Base-by-base conservation (phyloP, 208 protist genomes). In the Leishmania arabica region DNA sequence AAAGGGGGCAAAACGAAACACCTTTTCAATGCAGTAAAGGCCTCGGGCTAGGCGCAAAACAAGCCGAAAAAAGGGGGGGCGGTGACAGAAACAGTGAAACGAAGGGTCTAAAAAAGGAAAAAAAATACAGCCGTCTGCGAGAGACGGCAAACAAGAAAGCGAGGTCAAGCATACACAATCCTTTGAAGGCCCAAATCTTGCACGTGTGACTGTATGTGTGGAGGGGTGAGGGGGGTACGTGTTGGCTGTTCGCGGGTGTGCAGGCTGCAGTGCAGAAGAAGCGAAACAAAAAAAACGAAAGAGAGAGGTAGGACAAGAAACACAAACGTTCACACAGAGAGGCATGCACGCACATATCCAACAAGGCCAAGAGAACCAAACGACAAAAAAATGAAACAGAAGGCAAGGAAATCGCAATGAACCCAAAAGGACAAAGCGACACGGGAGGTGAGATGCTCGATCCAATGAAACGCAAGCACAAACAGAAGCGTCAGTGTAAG, bases 401-500 rank as follows among this genome's bases (percentile, higher is more conserved):
- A 69, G 58, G 82, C 53, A 72, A 47, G 70, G 40, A 37, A 47
- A 31, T 21, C 27, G 21, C 3, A 70, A 76, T 49, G 51, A 53
- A 74, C 27, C 24, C 9, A 37, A 72, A 60, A 37, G 69, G 27
- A 47, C 49, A 71, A 58, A 24, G 76, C 15, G 45, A 37, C 4
- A 65, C 24, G 3, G 31, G 54, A 66, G 31, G n/a, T 70, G 9
- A 71, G 53, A 72, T 37, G 37, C 62, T 71, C 49, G 72, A 87
- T 79, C 75, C 69, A 71, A 6, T 66, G 24, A 66, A 87, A 86
- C 81, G 68, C 68, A 31, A n/a, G 62, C n/a, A 72, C 0, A 34
- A 53, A 51, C 21, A 53, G 2, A 49, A 1, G 3, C 45, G 8
- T 34, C 42, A 15, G 13, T 72, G 45, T 8, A 53, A 72, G 19